Evolutionary conservation across 2,329 filamentous ascomycete genomes (phyloP), one percentile per base, ranked within the genome.

Genomic region (Immersiporthe knoxdaviesiana): DNA sequence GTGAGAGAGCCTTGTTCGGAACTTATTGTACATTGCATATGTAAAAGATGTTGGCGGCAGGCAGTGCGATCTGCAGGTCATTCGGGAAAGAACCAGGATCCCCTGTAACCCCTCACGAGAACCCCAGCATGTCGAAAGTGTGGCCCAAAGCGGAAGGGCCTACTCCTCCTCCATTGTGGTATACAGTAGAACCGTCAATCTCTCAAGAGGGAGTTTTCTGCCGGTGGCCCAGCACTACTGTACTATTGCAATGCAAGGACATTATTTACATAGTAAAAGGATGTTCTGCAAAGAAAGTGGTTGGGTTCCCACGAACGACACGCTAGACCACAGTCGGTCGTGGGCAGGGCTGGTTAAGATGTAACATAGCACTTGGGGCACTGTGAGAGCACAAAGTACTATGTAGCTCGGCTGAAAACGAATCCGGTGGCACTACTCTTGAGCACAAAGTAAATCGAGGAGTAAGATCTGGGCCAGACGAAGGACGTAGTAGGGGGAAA

Each of bases 41-140:
- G 35, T 35, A 4, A 18, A 62, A 37, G 35, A n/a, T 47, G 44
- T 47, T 44, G 24, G 35, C 59, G 59, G 59, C 59, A n/a, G 59
- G 59, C 59, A 60, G 18, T 32, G 32, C 35, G 21, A 39, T 24
- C 32, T 60, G 58, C 58, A 56, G 27, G 52, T 56, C 52, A 56
- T 56, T 18, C 52, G 32, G 14, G 52, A 37, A n/a, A 30, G 32
- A 16, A 16, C 59, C 6, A 37, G 59, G 59, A 8, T 18, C 59
- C 59, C 59, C n/a, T 39, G 59, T 11, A n/a, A 14, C 24, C 50
- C 50, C 1, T 54, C 24, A 4, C 50, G n/a, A 10, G 12, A 27
- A 10, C 50, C n/a, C 5, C 5, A 6, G 21, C n/a, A 24, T 24
- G 47, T 50, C n/a, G 47, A 50, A 50, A 24, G 47, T 24, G 30